Conservation (phyloP, 139 green algal species). For the Chlamydomonas sp. region DNA sequence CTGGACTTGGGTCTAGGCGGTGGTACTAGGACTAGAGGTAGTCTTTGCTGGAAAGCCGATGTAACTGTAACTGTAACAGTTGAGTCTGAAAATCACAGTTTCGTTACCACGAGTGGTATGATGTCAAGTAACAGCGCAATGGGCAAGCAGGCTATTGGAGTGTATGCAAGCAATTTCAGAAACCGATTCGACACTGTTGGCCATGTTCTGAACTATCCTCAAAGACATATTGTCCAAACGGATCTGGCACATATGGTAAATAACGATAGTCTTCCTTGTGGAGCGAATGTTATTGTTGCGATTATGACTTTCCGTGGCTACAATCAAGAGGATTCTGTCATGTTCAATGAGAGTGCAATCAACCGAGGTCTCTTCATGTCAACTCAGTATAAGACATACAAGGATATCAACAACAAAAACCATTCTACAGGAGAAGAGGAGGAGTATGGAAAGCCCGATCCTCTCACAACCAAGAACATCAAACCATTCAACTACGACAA, state of each 20-base stretch:
- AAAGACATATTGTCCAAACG: constrained; percentile 39
- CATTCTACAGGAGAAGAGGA: constrained; percentile 30
- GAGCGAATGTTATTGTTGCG: constrained; percentile 50
- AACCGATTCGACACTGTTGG: constrained; percentile 25
- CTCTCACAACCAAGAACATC: constrained; percentile 10
- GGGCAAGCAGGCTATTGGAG: constrained; percentile 48
- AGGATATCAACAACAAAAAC: constrained; percentile 23
- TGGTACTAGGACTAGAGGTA: too few relatives aligned
- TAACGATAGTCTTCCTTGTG: constrained; percentile 14
- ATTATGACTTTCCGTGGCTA: constrained; percentile 57
- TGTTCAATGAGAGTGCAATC: constrained; percentile 44
- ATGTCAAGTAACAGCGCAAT: too few relatives aligned
- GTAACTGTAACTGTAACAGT: too few relatives aligned
- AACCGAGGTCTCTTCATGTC: constrained; percentile 55
- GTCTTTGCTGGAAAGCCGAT: too few relatives aligned
- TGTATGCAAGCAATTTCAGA: constrained; percentile 54
- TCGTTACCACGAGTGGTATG: too few relatives aligned
- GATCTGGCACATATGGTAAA: background rate
- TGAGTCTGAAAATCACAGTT: too few relatives aligned
- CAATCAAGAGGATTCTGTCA: constrained; percentile 68
- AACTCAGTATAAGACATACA: constrained; percentile 47
- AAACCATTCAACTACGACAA: constrained; percentile 51
- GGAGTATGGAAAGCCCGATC: constrained; percentile 39
- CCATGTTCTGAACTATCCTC: constrained; percentile 33
- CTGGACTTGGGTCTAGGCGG: too few relatives aligned